Base-by-base conservation (phyloP, 1,284 basidiomycete species). In the Macrocystidia cucumis region DNA sequence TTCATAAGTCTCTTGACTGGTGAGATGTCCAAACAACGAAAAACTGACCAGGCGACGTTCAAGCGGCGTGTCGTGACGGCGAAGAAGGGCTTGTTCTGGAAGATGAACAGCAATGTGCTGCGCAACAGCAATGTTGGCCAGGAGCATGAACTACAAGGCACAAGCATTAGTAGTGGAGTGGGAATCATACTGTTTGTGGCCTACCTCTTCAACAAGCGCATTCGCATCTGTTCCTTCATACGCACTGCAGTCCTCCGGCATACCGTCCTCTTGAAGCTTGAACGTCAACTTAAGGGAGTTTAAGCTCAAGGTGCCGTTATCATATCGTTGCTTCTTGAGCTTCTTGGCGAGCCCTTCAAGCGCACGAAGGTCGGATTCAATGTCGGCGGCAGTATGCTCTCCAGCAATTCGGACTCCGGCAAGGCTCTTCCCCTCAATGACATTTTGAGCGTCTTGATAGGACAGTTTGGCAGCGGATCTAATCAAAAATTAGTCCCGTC, bases 1-100 rank as follows among this genome's bases (percentile, higher is more conserved):
- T n/a, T n/a, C n/a, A n/a, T n/a, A n/a, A n/a, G n/a, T n/a, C n/a
- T n/a, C n/a, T n/a, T n/a, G n/a, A n/a, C n/a, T n/a, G n/a, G n/a
- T n/a, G n/a, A 3, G 27, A 29, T 31, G 34, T n/a, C 41, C n/a
- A 13, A 23, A 37, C 22, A 7, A 13, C 24, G 13, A 13, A 35
- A 27, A 13, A 64, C 73, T 47, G 53, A 84, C 86, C 38, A 96
- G 62, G 34, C 92, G 82, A 42, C 95, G 82, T 38, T 97, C 92
- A 42, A 93, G 73, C 2, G 96, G 96, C 21, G 69, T 75, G 57
- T 98, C 95, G 51, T 98, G 93, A 36, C 95, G 85, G 40, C 93
- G 82, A 29, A 98, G 76, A 20, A 99, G 72, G 12, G 95, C 89
- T 55, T 97, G 90, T 54, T 98, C 95, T 23, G 95, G 92, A 27